Percentiles rank a stretch among this genome's conserved stretches.
Conservation (phyloP, 108 stramenopile genomes). For the Chaetoceros muelleri region DNA sequence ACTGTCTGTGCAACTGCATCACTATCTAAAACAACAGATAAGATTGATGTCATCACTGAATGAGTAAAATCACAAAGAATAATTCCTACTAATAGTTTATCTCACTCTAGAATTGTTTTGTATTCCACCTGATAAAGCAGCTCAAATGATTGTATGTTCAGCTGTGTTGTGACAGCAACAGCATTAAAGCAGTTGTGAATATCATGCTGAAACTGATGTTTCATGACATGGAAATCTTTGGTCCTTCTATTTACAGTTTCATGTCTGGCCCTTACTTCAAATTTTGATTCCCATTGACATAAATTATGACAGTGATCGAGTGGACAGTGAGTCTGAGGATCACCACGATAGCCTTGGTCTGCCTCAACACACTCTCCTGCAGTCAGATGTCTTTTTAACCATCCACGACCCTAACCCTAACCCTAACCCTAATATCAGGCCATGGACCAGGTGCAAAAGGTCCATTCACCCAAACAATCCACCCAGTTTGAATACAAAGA, state of each 20-base stretch:
- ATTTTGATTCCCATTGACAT: not conserved
- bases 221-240: conserved; percentile 13
- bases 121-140: too few species aligned
- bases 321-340: not conserved
- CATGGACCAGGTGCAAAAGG: conserved; percentile 11
- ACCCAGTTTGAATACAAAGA: conserved; percentile 12
- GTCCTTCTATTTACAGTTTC: conserved; percentile 16
- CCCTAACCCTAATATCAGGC: conserved; percentile 7
- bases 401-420: too few species aligned
- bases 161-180: conserved; percentile 8
- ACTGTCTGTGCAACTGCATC: too few species aligned
- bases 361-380: conserved; percentile 7
- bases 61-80: too few species aligned
- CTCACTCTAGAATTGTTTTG: too few species aligned
- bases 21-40: too few species aligned
- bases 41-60: too few species aligned
- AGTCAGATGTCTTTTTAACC: not conserved
- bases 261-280: conserved; percentile 4
- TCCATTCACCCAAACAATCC: conserved; percentile 19
- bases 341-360: conserved; percentile 10
- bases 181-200: conserved; percentile 1
- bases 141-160: conserved; percentile 2
- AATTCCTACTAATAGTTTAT: too few species aligned
- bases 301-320: not conserved
- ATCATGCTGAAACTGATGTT: conserved; percentile 2